Evolutionary conservation across 225 moss, liverwort and hornwort species (phyloP).

Genomic region (Lunularia cruciata): DNA sequence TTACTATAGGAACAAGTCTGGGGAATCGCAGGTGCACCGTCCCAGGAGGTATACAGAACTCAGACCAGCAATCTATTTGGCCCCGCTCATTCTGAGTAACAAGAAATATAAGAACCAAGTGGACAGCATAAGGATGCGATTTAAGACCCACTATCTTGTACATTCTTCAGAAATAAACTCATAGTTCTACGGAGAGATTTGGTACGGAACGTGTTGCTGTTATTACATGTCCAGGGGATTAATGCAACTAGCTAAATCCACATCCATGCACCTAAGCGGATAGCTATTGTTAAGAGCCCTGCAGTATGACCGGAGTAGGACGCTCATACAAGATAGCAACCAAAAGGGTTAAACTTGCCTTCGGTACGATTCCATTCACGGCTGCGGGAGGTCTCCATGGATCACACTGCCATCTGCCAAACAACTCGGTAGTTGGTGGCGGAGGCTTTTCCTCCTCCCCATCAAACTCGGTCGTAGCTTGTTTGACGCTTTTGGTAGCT

Average conservation of each 20-base stretch:
- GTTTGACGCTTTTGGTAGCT: constrained; percentile 45
- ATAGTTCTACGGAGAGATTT: too few species aligned
- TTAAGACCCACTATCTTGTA: too few species aligned
- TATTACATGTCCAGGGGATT: too few species aligned
- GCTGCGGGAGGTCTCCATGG: constrained; percentile 82
- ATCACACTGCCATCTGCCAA: constrained; percentile 95
- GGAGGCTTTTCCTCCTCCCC: constrained; percentile 53
- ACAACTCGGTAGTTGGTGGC: constrained; percentile 59
- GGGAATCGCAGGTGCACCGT: constrained; percentile 87
- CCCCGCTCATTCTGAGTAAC: constrained; percentile 80
- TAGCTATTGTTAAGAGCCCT: too few species aligned
- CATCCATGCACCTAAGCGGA: too few species aligned
- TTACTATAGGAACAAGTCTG: constrained; percentile 87
- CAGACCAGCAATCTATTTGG: constrained; percentile 97
- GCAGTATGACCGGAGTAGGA: too few species aligned
- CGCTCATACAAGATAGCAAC: too few species aligned
- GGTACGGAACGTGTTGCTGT: too few species aligned
- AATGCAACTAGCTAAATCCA: too few species aligned
- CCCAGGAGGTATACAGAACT: constrained; percentile 89
- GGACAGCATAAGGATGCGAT: not conserved
- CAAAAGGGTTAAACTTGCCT: constrained; percentile 49
- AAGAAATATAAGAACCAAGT: not conserved
- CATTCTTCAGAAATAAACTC: too few species aligned
- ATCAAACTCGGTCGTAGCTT: constrained; percentile 36
- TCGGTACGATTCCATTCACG: constrained; percentile 85